Conservation (phyloP, 2,329 filamentous ascomycete genomes). For the Exophiala sp. region DNA sequence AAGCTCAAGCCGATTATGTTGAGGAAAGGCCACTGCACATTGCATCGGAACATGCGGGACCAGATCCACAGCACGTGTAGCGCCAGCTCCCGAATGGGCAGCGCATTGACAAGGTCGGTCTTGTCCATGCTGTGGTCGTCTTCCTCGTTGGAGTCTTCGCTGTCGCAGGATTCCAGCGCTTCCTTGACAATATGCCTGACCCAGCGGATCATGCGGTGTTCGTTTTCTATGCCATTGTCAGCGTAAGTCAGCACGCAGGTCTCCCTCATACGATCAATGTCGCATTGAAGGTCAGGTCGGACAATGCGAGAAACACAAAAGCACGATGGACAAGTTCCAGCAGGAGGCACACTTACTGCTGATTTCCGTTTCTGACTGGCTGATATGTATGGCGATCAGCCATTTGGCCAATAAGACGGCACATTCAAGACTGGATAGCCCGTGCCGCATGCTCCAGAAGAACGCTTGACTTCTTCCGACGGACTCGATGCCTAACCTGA, state of each 20-base stretch:
- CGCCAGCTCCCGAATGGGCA: neutral
- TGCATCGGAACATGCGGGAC: constrained; percentile 6
- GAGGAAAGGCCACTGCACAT: constrained; percentile 3
- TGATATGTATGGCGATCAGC: constrained; percentile 25
- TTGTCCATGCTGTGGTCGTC: neutral
- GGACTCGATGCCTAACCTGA: constrained; percentile 35
- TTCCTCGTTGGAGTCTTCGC: constrained; percentile 3
- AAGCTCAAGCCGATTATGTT: constrained; percentile 5
- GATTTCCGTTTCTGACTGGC: neutral
- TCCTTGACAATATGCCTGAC: constrained; percentile 2
- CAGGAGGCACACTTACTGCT: neutral
- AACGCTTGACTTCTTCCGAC: constrained; percentile 36
- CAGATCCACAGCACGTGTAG: neutral
- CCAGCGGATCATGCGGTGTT: constrained; percentile 4
- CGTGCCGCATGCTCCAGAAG: constrained; percentile 37
- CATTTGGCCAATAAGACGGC: constrained; percentile 42
- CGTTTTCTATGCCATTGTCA: neutral
- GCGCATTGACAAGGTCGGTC: constrained; percentile 4
- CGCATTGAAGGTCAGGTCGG: too few species aligned
- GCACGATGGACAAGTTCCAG: too few species aligned
- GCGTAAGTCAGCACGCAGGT: too few species aligned
- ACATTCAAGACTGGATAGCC: constrained; percentile 35
- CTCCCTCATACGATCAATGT: too few species aligned
- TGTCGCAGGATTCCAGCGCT: constrained; percentile 5
- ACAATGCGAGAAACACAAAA: too few species aligned